Evolutionary conservation across 73 alveolate genomes (phyloP).

Genomic region (Paramecium sexaurelia): DNA sequence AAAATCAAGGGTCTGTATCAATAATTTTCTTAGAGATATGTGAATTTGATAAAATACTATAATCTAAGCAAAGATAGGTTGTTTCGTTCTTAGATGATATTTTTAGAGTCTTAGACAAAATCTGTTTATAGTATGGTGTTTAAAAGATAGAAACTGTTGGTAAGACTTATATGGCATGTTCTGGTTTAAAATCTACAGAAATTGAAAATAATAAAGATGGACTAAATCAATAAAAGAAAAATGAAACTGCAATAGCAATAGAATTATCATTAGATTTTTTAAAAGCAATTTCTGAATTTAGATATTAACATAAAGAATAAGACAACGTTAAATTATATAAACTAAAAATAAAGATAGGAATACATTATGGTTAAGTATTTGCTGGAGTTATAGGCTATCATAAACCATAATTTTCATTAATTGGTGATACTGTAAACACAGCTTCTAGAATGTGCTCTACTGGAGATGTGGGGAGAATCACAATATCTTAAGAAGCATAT

Average conservation of each 20-base stretch:
- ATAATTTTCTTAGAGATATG: conserved; percentile 77
- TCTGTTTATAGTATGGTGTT: conserved; percentile 73
- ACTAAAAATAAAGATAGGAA: conserved; percentile 62
- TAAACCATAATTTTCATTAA: conserved; percentile 66
- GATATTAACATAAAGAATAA: conserved; percentile 7
- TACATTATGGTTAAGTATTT: conserved; percentile 62
- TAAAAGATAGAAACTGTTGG: conserved; percentile 87
- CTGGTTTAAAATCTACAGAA: conserved; percentile 75
- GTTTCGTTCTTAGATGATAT: conserved; percentile 77
- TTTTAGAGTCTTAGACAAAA: conserved; percentile 81
- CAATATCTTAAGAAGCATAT: conserved; percentile 63
- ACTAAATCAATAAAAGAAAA: background rate
- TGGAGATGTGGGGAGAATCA: conserved; percentile 61
- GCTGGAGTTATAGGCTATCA: conserved; percentile 71
- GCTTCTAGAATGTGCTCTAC: conserved; percentile 65
- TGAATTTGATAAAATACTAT: conserved; percentile 80
- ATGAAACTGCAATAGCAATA: conserved; percentile 28
- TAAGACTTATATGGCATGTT: conserved; percentile 88
- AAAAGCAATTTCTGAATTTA: conserved; percentile 30
- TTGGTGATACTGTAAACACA: conserved; percentile 69
- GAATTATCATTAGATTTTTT: conserved; percentile 29
- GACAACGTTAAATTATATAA: background rate
- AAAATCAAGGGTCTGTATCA: conserved; percentile 78
- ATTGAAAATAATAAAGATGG: conserved; percentile 56
- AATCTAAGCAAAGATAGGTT: conserved; percentile 72